These are phyloP conservation scores for Dioszegia crocea DNA, from an alignment of 768 basidiomycete species.

Conservation along the genomic window DNA sequence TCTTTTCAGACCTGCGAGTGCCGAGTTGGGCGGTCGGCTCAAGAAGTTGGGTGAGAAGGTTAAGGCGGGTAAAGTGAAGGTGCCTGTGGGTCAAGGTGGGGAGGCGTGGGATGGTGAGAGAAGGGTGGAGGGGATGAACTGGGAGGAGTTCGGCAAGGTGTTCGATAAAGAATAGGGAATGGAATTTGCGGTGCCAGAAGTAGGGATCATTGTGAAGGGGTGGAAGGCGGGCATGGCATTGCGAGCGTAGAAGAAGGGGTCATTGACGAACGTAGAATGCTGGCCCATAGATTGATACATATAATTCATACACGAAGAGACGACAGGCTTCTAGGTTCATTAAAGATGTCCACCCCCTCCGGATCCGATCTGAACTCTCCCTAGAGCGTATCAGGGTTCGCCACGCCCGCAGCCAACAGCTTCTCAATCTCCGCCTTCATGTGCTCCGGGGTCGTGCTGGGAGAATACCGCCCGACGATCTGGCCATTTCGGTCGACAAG, in stretches of 20 bases:
- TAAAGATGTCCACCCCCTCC: too few relatives aligned
- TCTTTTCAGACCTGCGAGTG: slow-evolving; percentile 2
- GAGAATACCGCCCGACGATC: slow-evolving; percentile 30
- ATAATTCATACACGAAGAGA: neutral
- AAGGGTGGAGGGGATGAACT: slow-evolving; percentile 1
- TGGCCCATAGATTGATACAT: too few relatives aligned
- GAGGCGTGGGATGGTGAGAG: slow-evolving; percentile 7
- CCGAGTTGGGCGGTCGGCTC: neutral
- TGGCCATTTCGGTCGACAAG: slow-evolving; percentile 68
- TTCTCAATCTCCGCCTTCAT: slow-evolving; percentile 39
- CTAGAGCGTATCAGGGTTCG: neutral
- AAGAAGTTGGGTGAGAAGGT: slow-evolving; percentile 7
- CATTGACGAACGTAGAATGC: too few relatives aligned
- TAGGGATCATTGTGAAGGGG: too few relatives aligned
- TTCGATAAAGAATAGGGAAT: slow-evolving; percentile 2
- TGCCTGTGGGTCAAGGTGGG: neutral
- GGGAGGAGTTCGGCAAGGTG: slow-evolving; percentile 5
- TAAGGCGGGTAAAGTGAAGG: neutral
- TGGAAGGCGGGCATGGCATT: too few relatives aligned
- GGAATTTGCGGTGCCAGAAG: too few relatives aligned
- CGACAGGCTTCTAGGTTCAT: too few relatives aligned
- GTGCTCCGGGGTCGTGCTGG: slow-evolving; percentile 33
- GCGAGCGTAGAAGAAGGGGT: too few relatives aligned
- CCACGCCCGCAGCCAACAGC: slow-evolving; percentile 9
- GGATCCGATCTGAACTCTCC: too few relatives aligned